Evolutionary conservation across 2,329 filamentous ascomycete genomes (phyloP).

Genomic region (Stromatinia cepivora): DNA sequence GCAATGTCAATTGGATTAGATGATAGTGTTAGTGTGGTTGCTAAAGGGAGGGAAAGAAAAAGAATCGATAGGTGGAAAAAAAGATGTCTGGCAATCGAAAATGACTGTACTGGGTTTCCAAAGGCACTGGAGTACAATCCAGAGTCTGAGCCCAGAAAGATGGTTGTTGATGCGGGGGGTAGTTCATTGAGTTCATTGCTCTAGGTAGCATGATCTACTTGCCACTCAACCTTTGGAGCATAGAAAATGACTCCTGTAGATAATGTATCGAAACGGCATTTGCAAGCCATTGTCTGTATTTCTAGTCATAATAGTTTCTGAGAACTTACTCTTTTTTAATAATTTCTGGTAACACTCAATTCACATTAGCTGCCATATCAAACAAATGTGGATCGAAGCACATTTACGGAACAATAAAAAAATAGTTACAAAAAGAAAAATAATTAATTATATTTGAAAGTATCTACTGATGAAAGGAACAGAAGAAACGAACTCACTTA

Average conservation of each 20-base stretch:
- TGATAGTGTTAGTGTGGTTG: conserved; percentile 19
- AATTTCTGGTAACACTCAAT: not conserved
- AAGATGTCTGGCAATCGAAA: not conserved
- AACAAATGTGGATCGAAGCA: not conserved
- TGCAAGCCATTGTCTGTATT: too few species aligned
- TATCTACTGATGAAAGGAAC: not conserved
- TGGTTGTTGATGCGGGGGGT: not conserved
- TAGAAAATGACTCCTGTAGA: too few species aligned
- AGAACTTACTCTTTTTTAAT: too few species aligned
- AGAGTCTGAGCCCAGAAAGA: not conserved
- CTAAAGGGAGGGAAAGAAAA: conserved; percentile 16
- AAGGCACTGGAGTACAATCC: not conserved
- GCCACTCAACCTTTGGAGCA: not conserved
- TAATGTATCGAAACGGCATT: not conserved
- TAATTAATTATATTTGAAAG: not conserved
- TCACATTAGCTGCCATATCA: not conserved
- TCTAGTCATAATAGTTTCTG: too few species aligned
- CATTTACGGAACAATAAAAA: not conserved
- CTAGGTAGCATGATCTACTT: not conserved
- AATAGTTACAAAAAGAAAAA: not conserved
- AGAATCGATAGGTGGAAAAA: conserved; percentile 17
- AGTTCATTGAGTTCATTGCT: not conserved
- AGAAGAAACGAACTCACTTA: not conserved
- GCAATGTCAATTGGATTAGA: conserved; percentile 7
- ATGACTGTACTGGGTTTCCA: not conserved